phyloP scores from a whole-genome alignment of 2,329 filamentous ascomycete species.

The Colletotrichum tropicicola region DNA sequence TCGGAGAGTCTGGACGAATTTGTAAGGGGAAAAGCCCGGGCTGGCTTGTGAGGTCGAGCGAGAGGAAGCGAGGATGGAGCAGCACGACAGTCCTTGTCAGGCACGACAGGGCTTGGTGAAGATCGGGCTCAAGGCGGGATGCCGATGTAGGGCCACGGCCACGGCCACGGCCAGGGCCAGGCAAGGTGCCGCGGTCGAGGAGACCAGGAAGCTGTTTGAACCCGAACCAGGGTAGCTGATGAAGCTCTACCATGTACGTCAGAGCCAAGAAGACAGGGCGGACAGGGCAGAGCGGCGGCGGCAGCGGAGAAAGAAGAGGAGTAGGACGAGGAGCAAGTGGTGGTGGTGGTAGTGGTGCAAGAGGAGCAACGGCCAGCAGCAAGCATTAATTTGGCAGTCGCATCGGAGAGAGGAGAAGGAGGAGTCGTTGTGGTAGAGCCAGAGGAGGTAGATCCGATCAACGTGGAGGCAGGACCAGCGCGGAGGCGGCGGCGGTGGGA shows the following conservation, averaged over 20 bases:
- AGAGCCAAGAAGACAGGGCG: constrained; percentile 28
- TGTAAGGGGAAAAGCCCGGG: constrained; percentile 10
- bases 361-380: background rate
- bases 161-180: constrained; percentile 9
- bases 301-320: background rate
- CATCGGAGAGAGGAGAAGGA: constrained; percentile 1
- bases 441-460: constrained; percentile 14
- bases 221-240: constrained; percentile 26
- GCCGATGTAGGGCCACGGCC: constrained; percentile 14
- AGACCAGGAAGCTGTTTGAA: constrained; percentile 28
- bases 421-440: constrained; percentile 5
- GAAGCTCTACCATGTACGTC: constrained; percentile 29
- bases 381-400: constrained; percentile 8
- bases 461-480: background rate
- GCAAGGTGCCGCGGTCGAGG: constrained; percentile 28
- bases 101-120: constrained; percentile 4
- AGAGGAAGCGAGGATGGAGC: background rate
- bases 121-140: constrained; percentile 26
- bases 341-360: background rate
- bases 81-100: constrained; percentile 12
- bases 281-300: constrained; percentile 12
- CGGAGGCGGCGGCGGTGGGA: constrained; percentile 20
- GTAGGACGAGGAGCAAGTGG: background rate
- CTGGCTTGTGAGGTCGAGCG: constrained; percentile 14
- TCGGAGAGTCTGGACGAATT: constrained; percentile 27